phyloP scores from a whole-genome alignment of 139 green algal species.

The Volvox africanus region DNA sequence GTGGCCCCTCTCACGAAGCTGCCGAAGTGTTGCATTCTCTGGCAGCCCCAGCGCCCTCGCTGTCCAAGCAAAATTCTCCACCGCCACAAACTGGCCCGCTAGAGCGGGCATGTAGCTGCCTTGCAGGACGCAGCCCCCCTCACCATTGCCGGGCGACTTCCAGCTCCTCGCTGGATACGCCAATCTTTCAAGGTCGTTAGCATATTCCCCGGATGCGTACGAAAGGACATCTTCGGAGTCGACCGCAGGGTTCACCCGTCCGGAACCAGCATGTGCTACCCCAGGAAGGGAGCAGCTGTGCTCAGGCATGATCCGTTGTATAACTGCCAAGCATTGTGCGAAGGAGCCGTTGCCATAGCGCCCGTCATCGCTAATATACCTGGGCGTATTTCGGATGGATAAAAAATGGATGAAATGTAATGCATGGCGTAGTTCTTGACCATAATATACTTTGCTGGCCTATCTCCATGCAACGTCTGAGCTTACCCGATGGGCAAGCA shows the following conservation, averaged over 20 bases:
- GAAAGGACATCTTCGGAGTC: background rate
- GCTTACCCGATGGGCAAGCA: constrained; percentile 59
- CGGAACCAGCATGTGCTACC: background rate
- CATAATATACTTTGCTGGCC: too few relatives aligned
- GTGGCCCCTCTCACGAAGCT: constrained; percentile 47
- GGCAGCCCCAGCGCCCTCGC: constrained; percentile 54
- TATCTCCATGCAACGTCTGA: too few relatives aligned
- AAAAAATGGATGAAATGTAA: too few relatives aligned
- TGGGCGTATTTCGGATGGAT: background rate
- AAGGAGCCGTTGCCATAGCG: constrained; percentile 48
- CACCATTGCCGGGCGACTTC: background rate
- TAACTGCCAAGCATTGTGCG: constrained; percentile 40
- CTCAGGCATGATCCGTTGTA: constrained; percentile 42
- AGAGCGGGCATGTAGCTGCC: constrained; percentile 25
- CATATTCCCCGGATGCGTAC: background rate
- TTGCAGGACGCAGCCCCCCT: constrained; percentile 22
- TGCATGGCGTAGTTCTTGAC: too few relatives aligned
- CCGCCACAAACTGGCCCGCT: constrained; percentile 47
- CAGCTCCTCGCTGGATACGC: background rate
- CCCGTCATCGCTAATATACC: constrained; percentile 53
- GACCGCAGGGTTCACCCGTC: too few relatives aligned
- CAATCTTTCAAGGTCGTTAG: background rate
- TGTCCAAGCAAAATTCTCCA: constrained; percentile 67
- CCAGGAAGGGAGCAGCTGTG: constrained; percentile 29
- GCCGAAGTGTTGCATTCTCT: constrained; percentile 37